Evolutionary conservation across 2,329 filamentous ascomycete species (phyloP).

Genomic region (Onygenales sp.): DNA sequence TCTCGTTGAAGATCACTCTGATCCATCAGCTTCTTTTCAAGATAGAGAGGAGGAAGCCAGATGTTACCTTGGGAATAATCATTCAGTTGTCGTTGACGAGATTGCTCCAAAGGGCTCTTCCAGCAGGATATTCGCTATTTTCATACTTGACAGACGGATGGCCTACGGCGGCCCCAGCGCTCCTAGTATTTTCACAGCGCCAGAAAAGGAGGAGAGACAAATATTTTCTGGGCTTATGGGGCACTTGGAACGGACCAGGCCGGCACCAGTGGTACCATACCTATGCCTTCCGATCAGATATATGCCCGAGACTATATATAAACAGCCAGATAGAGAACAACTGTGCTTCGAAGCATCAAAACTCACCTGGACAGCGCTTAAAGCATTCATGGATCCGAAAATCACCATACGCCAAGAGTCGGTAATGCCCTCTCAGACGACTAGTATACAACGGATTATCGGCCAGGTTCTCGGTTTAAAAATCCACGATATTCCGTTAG

Average conservation of each 20-base stretch:
- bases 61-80: neutral
- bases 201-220: neutral
- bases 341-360: neutral
- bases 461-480: neutral
- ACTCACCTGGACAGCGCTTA: neutral
- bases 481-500: neutral
- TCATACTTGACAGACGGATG: neutral
- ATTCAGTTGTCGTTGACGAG: slow-evolving; percentile 2
- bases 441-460: neutral
- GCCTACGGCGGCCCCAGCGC: neutral
- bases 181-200: neutral
- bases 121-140: neutral
- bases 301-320: neutral
- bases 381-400: neutral
- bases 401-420: neutral
- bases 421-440: neutral
- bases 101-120: neutral
- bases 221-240: neutral
- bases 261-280: neutral
- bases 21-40: neutral
- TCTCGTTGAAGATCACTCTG: neutral
- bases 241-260: neutral
- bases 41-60: slow-evolving; percentile 3
- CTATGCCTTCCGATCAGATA: neutral
- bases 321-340: neutral